phyloP scores from a whole-genome alignment of 2,329 filamentous ascomycete species.

The Colletotrichum sp. region DNA sequence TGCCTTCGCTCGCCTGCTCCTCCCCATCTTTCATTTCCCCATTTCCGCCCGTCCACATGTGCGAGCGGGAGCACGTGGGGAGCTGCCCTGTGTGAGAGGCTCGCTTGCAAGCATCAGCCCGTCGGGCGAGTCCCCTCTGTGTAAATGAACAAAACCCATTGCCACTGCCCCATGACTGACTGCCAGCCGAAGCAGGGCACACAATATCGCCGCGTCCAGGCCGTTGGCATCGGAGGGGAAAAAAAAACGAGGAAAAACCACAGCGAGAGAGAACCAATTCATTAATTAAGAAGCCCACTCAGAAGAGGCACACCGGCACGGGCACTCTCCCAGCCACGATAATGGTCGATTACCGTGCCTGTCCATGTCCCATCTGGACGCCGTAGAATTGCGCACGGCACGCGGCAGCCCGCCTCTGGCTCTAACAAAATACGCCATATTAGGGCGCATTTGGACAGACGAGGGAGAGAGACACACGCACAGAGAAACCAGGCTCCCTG shows the following conservation, averaged over 20 bases:
- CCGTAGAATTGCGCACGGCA: neutral
- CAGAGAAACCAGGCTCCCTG: neutral
- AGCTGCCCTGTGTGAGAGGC: slow-evolving; percentile 13
- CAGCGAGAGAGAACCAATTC: neutral
- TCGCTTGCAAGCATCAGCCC: neutral
- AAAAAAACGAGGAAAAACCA: neutral
- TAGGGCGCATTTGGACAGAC: neutral
- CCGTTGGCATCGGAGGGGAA: neutral
- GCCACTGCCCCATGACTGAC: neutral
- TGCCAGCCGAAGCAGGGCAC: neutral
- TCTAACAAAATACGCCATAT: neutral
- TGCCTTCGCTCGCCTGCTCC: neutral
- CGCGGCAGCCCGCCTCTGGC: neutral
- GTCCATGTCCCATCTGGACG: neutral
- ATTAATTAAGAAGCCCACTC: neutral
- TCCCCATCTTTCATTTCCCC: slow-evolving; percentile 7
- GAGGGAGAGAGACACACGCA: neutral
- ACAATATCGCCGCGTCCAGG: slow-evolving; percentile 5
- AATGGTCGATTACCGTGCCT: neutral
- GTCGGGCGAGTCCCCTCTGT: neutral
- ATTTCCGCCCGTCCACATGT: slow-evolving; percentile 3
- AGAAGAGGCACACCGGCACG: neutral
- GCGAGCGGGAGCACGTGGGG: slow-evolving; percentile 11
- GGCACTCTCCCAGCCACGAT: neutral
- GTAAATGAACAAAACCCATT: neutral